Percentiles rank a stretch among this genome's conserved stretches.
Evolutionary conservation across 2,329 filamentous ascomycete species (phyloP).

Genomic region (Colletotrichum abscissum): DNA sequence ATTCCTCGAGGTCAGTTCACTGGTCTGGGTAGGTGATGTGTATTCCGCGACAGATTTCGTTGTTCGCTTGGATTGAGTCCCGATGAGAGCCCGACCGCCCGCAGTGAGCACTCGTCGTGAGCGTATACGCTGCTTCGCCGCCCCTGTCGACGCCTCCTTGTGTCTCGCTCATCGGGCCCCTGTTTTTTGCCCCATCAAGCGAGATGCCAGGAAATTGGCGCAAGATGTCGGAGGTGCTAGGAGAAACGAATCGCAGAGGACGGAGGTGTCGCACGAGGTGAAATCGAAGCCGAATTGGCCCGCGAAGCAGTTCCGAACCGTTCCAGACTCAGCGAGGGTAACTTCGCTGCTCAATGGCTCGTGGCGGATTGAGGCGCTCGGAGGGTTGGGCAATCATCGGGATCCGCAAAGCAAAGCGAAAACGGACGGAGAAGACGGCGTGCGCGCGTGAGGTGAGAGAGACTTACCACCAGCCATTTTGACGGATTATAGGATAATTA

Average conservation of each 20-base stretch:
- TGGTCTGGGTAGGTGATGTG: not conserved
- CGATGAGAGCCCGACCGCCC: not conserved
- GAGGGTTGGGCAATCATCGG: not conserved
- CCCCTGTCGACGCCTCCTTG: not conserved
- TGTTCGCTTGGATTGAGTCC: not conserved
- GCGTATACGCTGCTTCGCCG: not conserved
- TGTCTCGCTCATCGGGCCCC: conserved; percentile 15
- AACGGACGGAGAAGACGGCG: not conserved
- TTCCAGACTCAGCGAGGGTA: not conserved
- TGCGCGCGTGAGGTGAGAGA: not conserved
- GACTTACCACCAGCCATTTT: conserved; percentile 61
- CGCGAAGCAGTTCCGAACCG: not conserved
- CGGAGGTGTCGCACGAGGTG: not conserved
- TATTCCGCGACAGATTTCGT: conserved; percentile 2
- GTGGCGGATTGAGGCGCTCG: not conserved
- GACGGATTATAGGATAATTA: conserved; percentile 35
- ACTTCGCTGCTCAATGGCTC: conserved; percentile 28
- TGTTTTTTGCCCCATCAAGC: conserved; percentile 4
- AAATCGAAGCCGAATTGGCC: not conserved
- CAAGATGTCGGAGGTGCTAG: conserved; percentile 34
- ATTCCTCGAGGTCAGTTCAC: conserved; percentile 33
- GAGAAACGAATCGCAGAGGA: not conserved
- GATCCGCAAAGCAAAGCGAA: conserved; percentile 26
- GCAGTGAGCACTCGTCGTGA: not conserved
- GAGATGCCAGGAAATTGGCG: conserved; percentile 46